Evolutionary conservation across 768 basidiomycete genomes (phyloP).

Genomic region (Udeniomyces megalosporus): DNA sequence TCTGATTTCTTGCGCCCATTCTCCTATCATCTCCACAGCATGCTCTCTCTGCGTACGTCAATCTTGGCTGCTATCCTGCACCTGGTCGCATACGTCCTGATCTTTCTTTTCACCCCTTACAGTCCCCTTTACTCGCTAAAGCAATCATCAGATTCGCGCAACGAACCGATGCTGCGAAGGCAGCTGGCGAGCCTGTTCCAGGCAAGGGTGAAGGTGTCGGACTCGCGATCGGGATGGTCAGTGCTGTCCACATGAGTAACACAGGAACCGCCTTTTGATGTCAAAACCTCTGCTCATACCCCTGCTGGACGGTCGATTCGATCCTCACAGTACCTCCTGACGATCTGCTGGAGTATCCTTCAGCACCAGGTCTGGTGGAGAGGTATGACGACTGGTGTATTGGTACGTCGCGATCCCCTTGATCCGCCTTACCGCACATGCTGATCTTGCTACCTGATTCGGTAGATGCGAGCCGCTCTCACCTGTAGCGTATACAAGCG

Average conservation of each 20-base stretch:
- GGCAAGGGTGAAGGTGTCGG: slow-evolving; percentile 1
- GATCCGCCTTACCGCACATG: not conserved
- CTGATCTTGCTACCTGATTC: too few species aligned
- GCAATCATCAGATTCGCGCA: slow-evolving; percentile 11
- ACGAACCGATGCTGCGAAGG: not conserved
- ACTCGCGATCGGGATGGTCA: slow-evolving; percentile 6
- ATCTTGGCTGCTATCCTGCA: not conserved
- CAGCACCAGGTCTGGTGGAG: slow-evolving; percentile 15
- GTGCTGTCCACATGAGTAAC: too few species aligned
- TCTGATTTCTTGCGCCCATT: not conserved
- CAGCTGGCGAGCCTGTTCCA: not conserved
- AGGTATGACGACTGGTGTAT: slow-evolving; percentile 1
- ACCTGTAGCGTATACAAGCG: slow-evolving; percentile 11
- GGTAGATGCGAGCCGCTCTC: not conserved
- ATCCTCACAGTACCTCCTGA: not conserved
- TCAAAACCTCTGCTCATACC: too few species aligned
- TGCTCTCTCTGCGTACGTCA: not conserved
- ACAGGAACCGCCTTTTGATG: too few species aligned
- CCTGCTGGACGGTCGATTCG: too few species aligned
- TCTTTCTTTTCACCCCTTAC: not conserved
- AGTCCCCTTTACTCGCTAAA: not conserved
- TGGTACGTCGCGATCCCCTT: not conserved
- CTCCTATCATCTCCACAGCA: not conserved
- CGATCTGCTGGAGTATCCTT: not conserved
- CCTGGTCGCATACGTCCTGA: not conserved